Percentiles rank a stretch among this genome's conserved stretches.
These are phyloP conservation scores for Oidiodendron maius DNA, from an alignment of 495 filamentous ascomycete species.

Conservation along the genomic window DNA sequence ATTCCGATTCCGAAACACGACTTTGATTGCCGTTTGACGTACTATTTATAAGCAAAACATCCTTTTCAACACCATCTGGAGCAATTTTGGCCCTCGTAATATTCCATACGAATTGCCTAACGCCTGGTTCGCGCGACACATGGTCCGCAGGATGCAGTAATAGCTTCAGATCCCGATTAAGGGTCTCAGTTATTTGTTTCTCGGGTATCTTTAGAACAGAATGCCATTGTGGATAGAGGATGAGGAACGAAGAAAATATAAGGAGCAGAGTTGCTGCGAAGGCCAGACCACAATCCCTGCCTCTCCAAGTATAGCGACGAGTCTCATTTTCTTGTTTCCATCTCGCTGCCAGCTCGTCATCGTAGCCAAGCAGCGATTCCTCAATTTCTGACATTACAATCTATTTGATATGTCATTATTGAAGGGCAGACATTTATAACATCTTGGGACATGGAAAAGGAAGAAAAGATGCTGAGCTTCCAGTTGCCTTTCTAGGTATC, in stretches of 20 bases:
- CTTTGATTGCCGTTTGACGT: not conserved
- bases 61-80: constrained; percentile 33
- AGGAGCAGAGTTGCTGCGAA: not conserved
- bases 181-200: not conserved
- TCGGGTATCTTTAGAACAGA: not conserved
- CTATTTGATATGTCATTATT: not conserved
- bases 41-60: constrained; percentile 30
- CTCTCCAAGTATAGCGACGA: not conserved
- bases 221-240: constrained; percentile 4
- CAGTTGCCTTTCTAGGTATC: too few species aligned
- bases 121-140: not conserved
- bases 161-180: constrained; percentile 1
- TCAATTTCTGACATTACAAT: not conserved
- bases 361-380: not conserved
- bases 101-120: constrained; percentile 5
- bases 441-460: not conserved
- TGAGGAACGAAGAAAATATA: not conserved
- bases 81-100: constrained; percentile 4
- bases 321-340: constrained; percentile 1
- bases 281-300: not conserved
- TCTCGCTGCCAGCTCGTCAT: not conserved
- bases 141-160: constrained; percentile 7
- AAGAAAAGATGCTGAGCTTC: not conserved
- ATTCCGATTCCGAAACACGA: not conserved
- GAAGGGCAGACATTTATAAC: too few species aligned